Percentiles rank a stretch among this genome's conserved stretches.
These are phyloP conservation scores for Tetradesmus lagerheimii DNA, from an alignment of 139 green algal genomes.

Conservation along the genomic window DNA sequence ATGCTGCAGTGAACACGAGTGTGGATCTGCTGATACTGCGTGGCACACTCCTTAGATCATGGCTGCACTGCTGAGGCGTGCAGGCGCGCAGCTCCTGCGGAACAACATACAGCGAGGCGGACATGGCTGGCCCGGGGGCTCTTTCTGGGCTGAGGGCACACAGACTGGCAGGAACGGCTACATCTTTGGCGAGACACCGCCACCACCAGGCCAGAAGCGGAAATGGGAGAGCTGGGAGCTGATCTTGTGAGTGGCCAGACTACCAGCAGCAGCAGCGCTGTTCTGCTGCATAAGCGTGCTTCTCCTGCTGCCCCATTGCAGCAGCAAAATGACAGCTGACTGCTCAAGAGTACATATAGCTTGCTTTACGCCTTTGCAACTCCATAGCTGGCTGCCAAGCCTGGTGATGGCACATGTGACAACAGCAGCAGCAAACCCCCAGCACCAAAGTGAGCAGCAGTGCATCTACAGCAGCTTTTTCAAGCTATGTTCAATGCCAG, in stretches of 20 bases:
- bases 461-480: neutral
- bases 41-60: neutral
- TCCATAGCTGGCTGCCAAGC: neutral
- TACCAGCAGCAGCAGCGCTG: neutral
- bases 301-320: neutral
- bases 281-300: too few relatives aligned
- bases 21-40: neutral
- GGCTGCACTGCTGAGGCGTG: conserved; percentile 27
- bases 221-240: conserved; percentile 91
- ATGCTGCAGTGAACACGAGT: neutral
- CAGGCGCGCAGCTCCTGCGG: conserved; percentile 22
- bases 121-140: conserved; percentile 62
- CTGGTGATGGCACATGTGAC: neutral
- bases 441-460: neutral
- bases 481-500: too few relatives aligned
- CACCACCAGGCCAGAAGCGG: conserved; percentile 74
- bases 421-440: neutral
- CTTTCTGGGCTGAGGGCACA: conserved; percentile 83
- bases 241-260: conserved; percentile 73
- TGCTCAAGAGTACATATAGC: too few relatives aligned
- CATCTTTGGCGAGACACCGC: conserved; percentile 89
- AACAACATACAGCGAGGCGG: conserved; percentile 23
- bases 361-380: neutral
- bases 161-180: conserved; percentile 80
- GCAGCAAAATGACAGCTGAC: neutral